Base-by-base conservation (phyloP, 208 protist species). In the Borovskyia barvae region DNA sequence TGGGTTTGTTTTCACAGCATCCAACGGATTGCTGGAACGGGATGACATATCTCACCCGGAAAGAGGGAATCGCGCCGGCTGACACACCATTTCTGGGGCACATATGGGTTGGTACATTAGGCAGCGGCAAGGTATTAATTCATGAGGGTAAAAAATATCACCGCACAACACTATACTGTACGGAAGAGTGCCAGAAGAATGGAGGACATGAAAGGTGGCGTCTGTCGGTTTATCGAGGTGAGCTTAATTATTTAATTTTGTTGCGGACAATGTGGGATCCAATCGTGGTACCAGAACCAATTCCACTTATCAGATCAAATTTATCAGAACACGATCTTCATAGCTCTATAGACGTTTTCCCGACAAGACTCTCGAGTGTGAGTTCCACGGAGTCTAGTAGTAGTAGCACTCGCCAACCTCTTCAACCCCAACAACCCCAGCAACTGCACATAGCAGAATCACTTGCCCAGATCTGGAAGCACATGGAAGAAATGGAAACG, bases 261-360 rank as follows among this genome's bases (percentile, higher is more conserved):
- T 24, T 89, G 43, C 43, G 85, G 20, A 80, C 75, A 2, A 57
- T 92, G 4, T 92, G 79, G 77, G 85, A 92, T 41, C 85, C 85
- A 3, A 70, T 92, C 28, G 65, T 92, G 46, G 71, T 77, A 35
- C 79, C 80, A 1, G 81, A 92, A 40, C 82, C 85, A 11, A 47
- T 87, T 5, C 80, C 77, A 9, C 35, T 77, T 3, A 75, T 56
- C 32, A 49, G 51, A 14, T 87, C 73, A 1, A 68, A 74, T 53
- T 25, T 72, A n/a, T 90, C 79, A 1, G 67, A 72, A 32, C 56
- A 59, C 8, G 76, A 82, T 12, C 12, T 67, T 24, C 64, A 63
- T 49, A 75, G 63, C 2, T 87, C 80, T 9, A 85, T 56, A 0
- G 79, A 86, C n/a, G 60, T 52, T 2, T 32, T 70, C 15, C 72